Conservation (phyloP, 257 asterid genomes). For the Thymus quinquecostatus region DNA sequence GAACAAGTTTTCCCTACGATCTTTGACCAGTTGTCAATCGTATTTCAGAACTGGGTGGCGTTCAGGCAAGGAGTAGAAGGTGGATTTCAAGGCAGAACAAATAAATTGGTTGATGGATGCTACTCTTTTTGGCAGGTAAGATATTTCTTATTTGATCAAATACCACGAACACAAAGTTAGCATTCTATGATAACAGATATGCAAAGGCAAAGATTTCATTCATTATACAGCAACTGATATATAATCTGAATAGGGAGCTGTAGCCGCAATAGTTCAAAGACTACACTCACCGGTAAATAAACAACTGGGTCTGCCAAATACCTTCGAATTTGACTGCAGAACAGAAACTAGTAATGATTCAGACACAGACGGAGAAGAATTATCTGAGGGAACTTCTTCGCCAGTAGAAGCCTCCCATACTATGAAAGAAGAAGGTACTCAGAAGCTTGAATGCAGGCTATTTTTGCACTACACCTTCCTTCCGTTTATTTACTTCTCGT, state of each 20-base stretch:
- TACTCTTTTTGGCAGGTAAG: conserved; percentile 99
- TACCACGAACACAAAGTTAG: conserved; percentile 1
- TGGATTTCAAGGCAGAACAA: conserved; percentile 99
- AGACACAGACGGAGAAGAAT: conserved; percentile 54
- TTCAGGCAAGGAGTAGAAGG: conserved; percentile 96
- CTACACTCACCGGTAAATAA: conserved; percentile 48
- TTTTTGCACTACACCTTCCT: conserved; percentile 2
- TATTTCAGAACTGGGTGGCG: conserved; percentile 90
- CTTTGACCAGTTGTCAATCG: neutral
- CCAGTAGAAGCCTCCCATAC: conserved; percentile 36
- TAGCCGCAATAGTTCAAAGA: conserved; percentile 73
- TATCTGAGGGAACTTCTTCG: conserved; percentile 43
- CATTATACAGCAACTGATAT: conserved; percentile 3
- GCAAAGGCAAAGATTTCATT: neutral
- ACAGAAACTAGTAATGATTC: conserved; percentile 49
- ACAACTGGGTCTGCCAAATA: conserved; percentile 61
- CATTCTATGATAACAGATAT: neutral
- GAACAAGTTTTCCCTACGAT: neutral
- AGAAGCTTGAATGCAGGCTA: conserved; percentile 14
- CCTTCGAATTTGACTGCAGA: conserved; percentile 27
- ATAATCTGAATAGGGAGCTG: conserved; percentile 72
- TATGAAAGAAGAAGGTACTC: conserved; percentile 55
- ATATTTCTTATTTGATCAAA: conserved; percentile 7
- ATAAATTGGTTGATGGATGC: conserved; percentile 97
- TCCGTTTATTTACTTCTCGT: neutral